These are phyloP conservation scores for Bothia castanella DNA, from an alignment of 1,284 basidiomycete species.

Conservation along the genomic window DNA sequence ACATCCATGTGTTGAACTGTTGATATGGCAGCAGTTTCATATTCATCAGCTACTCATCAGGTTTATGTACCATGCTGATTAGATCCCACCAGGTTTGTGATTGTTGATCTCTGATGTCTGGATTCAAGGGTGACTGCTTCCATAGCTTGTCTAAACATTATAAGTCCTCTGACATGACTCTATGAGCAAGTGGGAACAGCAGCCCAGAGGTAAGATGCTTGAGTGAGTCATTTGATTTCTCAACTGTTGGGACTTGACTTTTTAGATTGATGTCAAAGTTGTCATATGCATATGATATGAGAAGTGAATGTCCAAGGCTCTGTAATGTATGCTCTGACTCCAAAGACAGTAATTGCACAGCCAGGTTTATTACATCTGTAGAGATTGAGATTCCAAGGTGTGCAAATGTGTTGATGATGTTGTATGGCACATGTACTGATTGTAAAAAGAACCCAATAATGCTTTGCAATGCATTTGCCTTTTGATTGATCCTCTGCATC, in stretches of 20 bases:
- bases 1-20: slow-evolving; percentile 27
- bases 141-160: slow-evolving; percentile 28
- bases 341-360: not conserved
- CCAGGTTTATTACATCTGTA: not conserved
- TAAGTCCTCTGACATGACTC: slow-evolving; percentile 22
- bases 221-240: slow-evolving; percentile 24
- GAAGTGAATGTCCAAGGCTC: slow-evolving; percentile 13
- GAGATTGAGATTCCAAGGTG: slow-evolving; percentile 2
- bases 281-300: slow-evolving; percentile 31
- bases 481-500: not conserved
- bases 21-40: no score
- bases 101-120: no score
- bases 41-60: no score
- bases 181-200: slow-evolving; percentile 23
- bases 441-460: slow-evolving; percentile 4
- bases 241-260: slow-evolving; percentile 13
- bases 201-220: slow-evolving; percentile 31
- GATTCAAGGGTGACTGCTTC: slow-evolving; percentile 9
- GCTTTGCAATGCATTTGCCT: slow-evolving; percentile 4
- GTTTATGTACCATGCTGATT: no score
- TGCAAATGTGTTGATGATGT: slow-evolving; percentile 1
- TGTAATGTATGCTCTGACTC: not conserved
- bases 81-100: no score
- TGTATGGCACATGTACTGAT: not conserved
- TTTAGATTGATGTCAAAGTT: slow-evolving; percentile 37